Evolutionary conservation across 495 filamentous ascomycete genomes (phyloP).

Genomic region (Tetracladium marchalianum): DNA sequence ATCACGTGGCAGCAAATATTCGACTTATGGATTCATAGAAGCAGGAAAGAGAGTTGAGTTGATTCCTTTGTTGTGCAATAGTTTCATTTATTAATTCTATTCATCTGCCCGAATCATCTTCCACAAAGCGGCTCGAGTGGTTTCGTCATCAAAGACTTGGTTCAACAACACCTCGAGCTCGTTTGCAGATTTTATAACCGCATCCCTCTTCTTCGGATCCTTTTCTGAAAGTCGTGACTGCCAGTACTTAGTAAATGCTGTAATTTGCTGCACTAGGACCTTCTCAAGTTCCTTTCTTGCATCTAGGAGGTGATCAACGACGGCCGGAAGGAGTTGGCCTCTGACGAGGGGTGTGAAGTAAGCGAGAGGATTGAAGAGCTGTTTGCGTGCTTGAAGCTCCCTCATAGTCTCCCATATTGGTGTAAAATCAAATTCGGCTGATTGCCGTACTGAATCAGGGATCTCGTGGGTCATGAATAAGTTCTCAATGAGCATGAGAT

Average conservation of each 20-base stretch:
- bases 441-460: conserved; percentile 60
- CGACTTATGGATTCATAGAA: no score
- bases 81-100: neutral
- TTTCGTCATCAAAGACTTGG: conserved; percentile 18
- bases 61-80: neutral
- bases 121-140: conserved; percentile 18
- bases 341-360: conserved; percentile 46
- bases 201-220: conserved; percentile 35
- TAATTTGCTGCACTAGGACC: conserved; percentile 64
- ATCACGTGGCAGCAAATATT: no score
- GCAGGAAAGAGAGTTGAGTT: no score
- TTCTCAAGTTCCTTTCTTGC: conserved; percentile 77
- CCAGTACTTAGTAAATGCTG: conserved; percentile 64
- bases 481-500: conserved; percentile 83
- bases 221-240: conserved; percentile 31
- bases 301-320: conserved; percentile 59
- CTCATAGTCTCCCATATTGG: conserved; percentile 69
- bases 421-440: conserved; percentile 62
- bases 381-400: conserved; percentile 58
- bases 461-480: conserved; percentile 90
- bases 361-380: conserved; percentile 56
- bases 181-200: conserved; percentile 51
- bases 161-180: conserved; percentile 26
- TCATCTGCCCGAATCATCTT: conserved; percentile 17
- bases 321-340: conserved; percentile 48